Conservation (phyloP, 768 basidiomycete species). For the Pisolithus microcarpus region DNA sequence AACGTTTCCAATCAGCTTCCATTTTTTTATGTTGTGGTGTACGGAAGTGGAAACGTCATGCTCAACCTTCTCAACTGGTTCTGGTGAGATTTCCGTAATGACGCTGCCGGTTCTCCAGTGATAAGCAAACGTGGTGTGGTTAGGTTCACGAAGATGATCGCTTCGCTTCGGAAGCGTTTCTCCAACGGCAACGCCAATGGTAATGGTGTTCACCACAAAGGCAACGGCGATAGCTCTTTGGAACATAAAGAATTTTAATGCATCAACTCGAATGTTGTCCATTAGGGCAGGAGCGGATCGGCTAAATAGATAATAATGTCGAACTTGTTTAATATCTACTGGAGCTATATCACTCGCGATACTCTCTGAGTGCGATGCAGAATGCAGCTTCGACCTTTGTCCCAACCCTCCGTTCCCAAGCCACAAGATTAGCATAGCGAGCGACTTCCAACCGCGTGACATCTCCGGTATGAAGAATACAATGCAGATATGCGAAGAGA, state of each 20-base stretch:
- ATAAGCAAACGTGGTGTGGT: background rate
- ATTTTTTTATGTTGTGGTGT: constrained; percentile 41
- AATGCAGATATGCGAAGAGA: constrained; percentile 74
- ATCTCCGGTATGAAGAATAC: constrained; percentile 42
- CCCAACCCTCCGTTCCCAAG: constrained; percentile 71
- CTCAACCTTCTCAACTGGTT: constrained; percentile 72
- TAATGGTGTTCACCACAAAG: background rate
- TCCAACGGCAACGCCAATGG: constrained; percentile 11
- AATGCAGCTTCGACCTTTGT: constrained; percentile 51
- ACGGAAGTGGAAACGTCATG: constrained; percentile 52
- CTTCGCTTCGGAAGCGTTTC: constrained; percentile 59
- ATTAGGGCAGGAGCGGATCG: background rate
- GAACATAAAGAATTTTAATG: background rate
- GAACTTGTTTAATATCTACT: background rate
- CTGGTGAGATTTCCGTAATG: constrained; percentile 45
- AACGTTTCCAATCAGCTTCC: constrained; percentile 50
- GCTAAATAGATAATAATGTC: background rate
- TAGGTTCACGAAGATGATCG: constrained; percentile 70
- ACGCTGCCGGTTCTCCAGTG: background rate
- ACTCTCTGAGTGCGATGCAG: constrained; percentile 2
- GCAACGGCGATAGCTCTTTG: background rate
- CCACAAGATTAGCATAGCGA: constrained; percentile 67
- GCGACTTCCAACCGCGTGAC: constrained; percentile 55
- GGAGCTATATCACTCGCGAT: background rate
- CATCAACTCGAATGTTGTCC: background rate